Evolutionary conservation across 257 asterid genomes (phyloP).

Genomic region (Gardenia jasminoides): DNA sequence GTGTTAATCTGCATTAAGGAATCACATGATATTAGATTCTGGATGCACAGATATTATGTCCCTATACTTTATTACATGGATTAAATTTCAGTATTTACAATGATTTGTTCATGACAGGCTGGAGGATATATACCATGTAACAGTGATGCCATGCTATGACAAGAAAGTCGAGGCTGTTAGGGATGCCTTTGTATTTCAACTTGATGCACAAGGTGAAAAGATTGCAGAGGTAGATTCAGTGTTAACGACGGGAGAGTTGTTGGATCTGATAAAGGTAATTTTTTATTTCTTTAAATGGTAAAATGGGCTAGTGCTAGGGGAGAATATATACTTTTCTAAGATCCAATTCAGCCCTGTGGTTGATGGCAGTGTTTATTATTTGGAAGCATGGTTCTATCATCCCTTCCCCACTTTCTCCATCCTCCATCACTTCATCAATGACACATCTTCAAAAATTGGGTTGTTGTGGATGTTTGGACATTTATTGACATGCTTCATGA

Average conservation of each 20-base stretch:
- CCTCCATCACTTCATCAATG: background rate
- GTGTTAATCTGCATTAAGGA: background rate
- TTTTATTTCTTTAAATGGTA: background rate
- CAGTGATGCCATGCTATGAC: conserved; percentile 99
- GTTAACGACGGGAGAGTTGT: conserved; percentile 92
- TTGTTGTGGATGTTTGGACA: background rate
- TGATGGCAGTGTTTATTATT: background rate
- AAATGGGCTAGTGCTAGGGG: background rate
- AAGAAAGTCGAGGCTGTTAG: conserved; percentile 97
- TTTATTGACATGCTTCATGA: conserved; percentile 5
- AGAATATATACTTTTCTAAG: background rate
- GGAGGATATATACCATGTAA: conserved; percentile 89
- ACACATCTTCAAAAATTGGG: background rate
- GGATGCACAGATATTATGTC: background rate
- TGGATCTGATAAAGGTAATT: background rate
- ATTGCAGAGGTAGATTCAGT: conserved; percentile 92
- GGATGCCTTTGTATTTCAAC: conserved; percentile 78
- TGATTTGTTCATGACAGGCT: conserved; percentile 49
- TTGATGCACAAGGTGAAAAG: conserved; percentile 51
- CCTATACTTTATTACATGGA: too few species aligned
- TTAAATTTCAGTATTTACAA: conserved; percentile 21
- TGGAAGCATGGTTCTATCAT: background rate
- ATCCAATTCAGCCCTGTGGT: background rate
- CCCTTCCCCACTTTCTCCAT: background rate
- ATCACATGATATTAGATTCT: background rate